Evolutionary conservation across 139 green algal genomes (phyloP).

Genomic region (Chlamydomonas schloesseri): DNA sequence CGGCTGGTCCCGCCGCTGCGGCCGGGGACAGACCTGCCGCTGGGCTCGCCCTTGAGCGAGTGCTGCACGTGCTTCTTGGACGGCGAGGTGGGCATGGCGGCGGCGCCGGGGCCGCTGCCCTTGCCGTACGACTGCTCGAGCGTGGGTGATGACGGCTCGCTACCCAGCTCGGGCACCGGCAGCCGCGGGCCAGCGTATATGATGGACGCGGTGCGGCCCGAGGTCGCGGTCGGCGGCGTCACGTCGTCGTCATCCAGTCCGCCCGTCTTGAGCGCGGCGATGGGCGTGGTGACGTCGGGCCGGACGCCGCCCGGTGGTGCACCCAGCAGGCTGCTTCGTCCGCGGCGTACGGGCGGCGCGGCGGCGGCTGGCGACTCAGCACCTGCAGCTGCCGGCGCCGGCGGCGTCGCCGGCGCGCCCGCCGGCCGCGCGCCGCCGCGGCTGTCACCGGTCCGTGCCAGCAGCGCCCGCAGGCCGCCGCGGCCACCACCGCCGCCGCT

Average conservation of each 20-base stretch:
- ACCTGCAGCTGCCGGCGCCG: background rate
- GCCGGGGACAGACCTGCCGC: too few species aligned
- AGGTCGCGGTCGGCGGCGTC: background rate
- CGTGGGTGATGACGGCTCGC: background rate
- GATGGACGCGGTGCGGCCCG: background rate
- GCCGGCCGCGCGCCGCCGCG: too few species aligned
- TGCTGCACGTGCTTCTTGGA: background rate
- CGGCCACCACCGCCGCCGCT: background rate
- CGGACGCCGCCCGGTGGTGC: too few species aligned
- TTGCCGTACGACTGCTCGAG: background rate
- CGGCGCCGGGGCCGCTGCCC: too few species aligned
- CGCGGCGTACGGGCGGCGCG: too few species aligned
- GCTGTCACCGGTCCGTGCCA: background rate
- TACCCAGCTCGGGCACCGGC: background rate
- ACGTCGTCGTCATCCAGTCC: background rate
- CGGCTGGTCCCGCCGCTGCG: background rate
- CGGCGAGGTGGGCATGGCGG: background rate
- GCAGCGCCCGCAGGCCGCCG: conserved; percentile 23
- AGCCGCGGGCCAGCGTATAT: background rate
- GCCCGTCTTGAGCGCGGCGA: conserved; percentile 4
- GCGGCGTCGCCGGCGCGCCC: background rate
- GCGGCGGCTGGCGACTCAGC: background rate
- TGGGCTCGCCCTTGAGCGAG: too few species aligned
- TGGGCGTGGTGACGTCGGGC: conserved; percentile 1
- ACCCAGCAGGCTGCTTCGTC: too few species aligned